Percentiles rank a stretch among this genome's conserved stretches.
Conservation (phyloP, 179 eudicot species). For the Silene noctiflora region DNA sequence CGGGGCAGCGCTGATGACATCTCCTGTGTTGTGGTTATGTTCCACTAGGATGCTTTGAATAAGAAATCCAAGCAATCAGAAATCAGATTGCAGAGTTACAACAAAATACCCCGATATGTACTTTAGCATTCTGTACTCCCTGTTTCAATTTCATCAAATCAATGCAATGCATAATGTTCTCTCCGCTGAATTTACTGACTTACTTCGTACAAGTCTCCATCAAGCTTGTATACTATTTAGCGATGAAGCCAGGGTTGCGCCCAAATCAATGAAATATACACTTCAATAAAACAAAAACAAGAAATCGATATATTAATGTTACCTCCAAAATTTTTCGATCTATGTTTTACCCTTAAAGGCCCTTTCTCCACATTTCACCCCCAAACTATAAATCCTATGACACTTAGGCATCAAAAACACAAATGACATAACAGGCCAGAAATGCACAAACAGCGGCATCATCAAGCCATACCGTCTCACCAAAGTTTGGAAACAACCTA, state of each 20-base stretch:
- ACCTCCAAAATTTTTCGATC: too few relatives aligned
- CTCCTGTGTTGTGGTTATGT: slow-evolving; percentile 48
- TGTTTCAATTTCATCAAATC: neutral
- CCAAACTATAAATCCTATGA: neutral
- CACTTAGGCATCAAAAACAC: too few relatives aligned
- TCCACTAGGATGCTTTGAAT: slow-evolving; percentile 13
- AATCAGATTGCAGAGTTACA: neutral
- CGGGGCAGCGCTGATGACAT: slow-evolving; percentile 47
- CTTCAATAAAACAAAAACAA: too few relatives aligned
- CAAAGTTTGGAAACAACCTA: neutral
- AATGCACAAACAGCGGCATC: neutral
- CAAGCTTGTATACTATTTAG: neutral
- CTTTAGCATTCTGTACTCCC: neutral
- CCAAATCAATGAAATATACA: too few relatives aligned
- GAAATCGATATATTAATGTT: too few relatives aligned
- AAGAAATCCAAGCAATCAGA: neutral
- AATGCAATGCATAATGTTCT: neutral
- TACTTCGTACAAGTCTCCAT: neutral
- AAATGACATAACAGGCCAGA: neutral
- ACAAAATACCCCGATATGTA: too few relatives aligned
- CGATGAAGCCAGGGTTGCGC: neutral
- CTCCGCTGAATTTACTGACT: neutral
- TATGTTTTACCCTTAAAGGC: too few relatives aligned
- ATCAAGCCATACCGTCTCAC: neutral
- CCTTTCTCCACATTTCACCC: neutral